Base-by-base conservation (phyloP, 106 monocot genomes). In the Acorus gramineus region DNA sequence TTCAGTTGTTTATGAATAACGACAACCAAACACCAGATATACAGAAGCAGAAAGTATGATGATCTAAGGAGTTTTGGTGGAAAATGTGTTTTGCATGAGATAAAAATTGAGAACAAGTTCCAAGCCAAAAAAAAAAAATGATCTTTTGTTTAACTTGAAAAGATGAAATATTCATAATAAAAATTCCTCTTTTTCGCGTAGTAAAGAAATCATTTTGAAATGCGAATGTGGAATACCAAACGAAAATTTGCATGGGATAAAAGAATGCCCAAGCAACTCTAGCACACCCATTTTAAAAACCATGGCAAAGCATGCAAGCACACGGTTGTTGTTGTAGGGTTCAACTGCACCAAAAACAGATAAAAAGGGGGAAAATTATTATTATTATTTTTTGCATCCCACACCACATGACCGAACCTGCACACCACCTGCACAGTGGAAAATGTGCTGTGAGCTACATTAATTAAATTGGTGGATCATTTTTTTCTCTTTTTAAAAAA, bases 371-470 rank as follows among this genome's bases (percentile, higher is more conserved):
- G 9, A 49, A 64, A 49, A 74, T 28, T 28, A 28, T 28, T 28
- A 28, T 28, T 28, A 58, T 56, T 52, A 63, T 42, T 42, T 8
- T 11, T 14, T 28, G 64, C 12, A 53, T 71, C 60, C 70, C 66
- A 80, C 69, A 57, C 67, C 61, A 72, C 71, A 80, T 67, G 71
- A 80, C 52, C 42, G 67, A 72, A 80, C 80, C 71, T 76, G 79
- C 74, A 76, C 57, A 71, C 73, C 78, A 78, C 80, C 80, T 76
- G 76, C 75, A 76, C 80, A 80, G 71, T 68, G 76, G 62, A 76
- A 76, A 80, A 75, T 64, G 70, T 56, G 62, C 71, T 64, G 80
- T 80, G 53, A 76, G 80, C 67, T 62, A 70, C 43, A 47, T 65
- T 45, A 65, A 47, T 50, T 53, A 48, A 71, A 56, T 10, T 51